These are phyloP conservation scores for Saccharomycopsis fibuligera DNA, from an alignment of 805 yeast genomes.

Conservation along the genomic window DNA sequence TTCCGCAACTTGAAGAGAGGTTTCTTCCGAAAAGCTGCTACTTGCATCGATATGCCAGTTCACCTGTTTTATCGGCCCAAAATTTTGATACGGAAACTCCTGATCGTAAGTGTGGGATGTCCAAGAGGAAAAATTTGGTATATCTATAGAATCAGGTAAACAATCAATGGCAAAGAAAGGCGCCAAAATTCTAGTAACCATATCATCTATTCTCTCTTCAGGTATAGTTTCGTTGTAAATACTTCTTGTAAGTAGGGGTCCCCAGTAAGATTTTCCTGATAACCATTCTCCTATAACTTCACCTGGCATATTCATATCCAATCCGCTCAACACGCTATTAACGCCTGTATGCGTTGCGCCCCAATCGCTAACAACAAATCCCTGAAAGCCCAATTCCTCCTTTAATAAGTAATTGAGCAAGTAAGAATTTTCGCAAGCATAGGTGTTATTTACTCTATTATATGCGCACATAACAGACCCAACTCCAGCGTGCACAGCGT, in stretches of 20 bases:
- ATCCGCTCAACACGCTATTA: constrained; percentile 48
- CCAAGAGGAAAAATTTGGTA: constrained; percentile 55
- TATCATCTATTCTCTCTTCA: constrained; percentile 49
- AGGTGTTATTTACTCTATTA: constrained; percentile 48
- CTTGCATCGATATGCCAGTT: constrained; percentile 53
- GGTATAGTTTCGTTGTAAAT: constrained; percentile 51
- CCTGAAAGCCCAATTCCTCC: constrained; percentile 60
- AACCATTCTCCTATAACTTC: constrained; percentile 47
- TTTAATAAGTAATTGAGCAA: constrained; percentile 49
- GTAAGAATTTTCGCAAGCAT: constrained; percentile 54
- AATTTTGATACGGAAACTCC: constrained; percentile 45
- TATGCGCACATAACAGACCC: constrained; percentile 60
- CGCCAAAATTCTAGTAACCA: constrained; percentile 55
- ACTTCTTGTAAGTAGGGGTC: constrained; percentile 48
- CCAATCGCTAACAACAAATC: constrained; percentile 63
- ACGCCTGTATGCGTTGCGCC: constrained; percentile 59
- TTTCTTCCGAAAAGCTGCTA: constrained; percentile 39
- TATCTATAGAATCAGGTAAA: constrained; percentile 12
- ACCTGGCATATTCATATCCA: constrained; percentile 65
- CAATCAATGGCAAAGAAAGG: constrained; percentile 33
- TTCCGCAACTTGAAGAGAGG: constrained; percentile 47
- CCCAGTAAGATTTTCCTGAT: constrained; percentile 50
- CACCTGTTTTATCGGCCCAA: constrained; percentile 46
- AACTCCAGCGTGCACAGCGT: constrained; percentile 51
- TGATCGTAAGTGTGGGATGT: constrained; percentile 50